Evolutionary conservation across 2,329 filamentous ascomycete species (phyloP), one percentile per base, ranked within the genome.

Genomic region (Xylariomycetidae sp.): DNA sequence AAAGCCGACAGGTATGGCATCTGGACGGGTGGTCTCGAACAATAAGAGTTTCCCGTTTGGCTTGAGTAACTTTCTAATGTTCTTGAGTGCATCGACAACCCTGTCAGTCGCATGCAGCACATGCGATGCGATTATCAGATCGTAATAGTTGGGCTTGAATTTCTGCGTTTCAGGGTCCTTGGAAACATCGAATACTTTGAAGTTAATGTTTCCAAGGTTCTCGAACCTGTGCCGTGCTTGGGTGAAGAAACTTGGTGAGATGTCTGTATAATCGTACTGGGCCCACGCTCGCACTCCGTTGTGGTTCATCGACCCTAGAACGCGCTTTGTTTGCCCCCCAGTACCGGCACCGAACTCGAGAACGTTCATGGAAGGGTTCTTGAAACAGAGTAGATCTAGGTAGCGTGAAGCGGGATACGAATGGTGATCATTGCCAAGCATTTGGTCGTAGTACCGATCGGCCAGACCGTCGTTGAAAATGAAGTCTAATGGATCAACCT

Each of bases 251-350:
- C 30, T 16, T 3, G 37, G 25, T n/a, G 37, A 40, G 6, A 36
- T 31, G 13, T 40, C 37, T 3, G 37, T 36, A 23, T 34, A 40
- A n/a, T 30, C 27, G 22, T 40, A 40, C 6, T n/a, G 16, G 12
- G 16, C 11, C 29, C 16, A 22, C 29, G 10, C 13, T 4, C 16
- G 5, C 12, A 29, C 9, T 3, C 32, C 26, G 18, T 17, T 15
- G 9, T 10, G 3, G 19, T 27, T 26, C 32, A 39, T 31, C 3
- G 32, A 16, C 25, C 29, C 25, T 5, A 39, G 23, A 6, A 39
- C 23, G 2, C 15, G 18, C 9, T n/a, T 25, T n/a, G 36, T 35
- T 6, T 31, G 28, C 6, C 32, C 32, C 11, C 36, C 36, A 12
- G 32, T 35, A 3, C 36, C 32, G 6, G 25, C 32, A 8, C 32